Percentiles rank a stretch among this genome's conserved stretches.
phyloP scores from a whole-genome alignment of 2,329 filamentous ascomycete genomes.

The Chaetothyriales sp. region DNA sequence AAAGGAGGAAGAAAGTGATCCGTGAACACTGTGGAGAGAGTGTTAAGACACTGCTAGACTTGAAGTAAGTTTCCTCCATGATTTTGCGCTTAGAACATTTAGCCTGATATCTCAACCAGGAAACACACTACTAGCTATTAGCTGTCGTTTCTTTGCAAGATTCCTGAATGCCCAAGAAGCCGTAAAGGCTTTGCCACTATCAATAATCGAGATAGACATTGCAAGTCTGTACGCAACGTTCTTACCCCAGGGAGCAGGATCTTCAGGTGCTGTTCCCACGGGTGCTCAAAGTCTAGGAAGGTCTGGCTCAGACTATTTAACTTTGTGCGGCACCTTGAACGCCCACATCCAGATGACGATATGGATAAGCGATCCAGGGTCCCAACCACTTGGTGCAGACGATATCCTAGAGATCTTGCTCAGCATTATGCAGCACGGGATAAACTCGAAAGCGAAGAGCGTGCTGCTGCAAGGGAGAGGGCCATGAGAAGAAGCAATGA shows the following conservation, averaged over 20 bases:
- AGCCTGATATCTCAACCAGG: slow-evolving; percentile 31
- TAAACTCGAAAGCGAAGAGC: too few species aligned
- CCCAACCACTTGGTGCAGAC: too few species aligned
- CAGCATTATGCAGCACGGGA: too few species aligned
- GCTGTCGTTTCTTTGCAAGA: slow-evolving; percentile 52
- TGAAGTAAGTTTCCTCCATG: slow-evolving; percentile 22
- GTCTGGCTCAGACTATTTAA: slow-evolving; percentile 74
- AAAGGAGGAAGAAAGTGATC: neutral
- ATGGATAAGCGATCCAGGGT: too few species aligned
- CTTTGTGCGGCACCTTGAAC: slow-evolving; percentile 63
- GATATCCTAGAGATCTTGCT: too few species aligned
- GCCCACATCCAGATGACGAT: slow-evolving; percentile 47
- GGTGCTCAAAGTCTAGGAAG: slow-evolving; percentile 50
- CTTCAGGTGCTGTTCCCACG: slow-evolving; percentile 46
- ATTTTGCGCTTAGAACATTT: neutral
- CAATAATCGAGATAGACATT: slow-evolving; percentile 70
- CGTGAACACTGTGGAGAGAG: neutral
- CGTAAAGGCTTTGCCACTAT: slow-evolving; percentile 59
- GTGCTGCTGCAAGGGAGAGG: too few species aligned
- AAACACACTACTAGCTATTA: slow-evolving; percentile 62
- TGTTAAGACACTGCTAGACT: slow-evolving; percentile 27
- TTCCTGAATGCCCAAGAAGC: slow-evolving; percentile 41
- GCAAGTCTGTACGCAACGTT: slow-evolving; percentile 53
- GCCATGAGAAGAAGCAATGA: too few species aligned
- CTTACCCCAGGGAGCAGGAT: slow-evolving; percentile 30